phyloP scores from a whole-genome alignment of 75 land plant genomes.

The Pinus taeda region DNA sequence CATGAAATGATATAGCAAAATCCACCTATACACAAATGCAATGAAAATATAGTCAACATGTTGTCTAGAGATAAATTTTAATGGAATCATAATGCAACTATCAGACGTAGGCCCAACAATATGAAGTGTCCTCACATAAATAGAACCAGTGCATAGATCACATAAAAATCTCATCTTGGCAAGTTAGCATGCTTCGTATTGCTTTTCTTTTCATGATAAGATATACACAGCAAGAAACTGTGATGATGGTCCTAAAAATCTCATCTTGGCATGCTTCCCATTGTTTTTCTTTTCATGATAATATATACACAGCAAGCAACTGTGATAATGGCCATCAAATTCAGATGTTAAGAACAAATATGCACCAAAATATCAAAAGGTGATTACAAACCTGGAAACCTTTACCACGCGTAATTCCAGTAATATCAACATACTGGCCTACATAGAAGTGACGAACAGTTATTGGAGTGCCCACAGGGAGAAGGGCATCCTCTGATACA shows the following conservation, averaged over 20 bases:
- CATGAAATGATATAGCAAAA: too few species aligned
- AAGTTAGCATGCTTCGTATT: background rate
- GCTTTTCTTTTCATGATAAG: background rate
- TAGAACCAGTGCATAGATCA: background rate
- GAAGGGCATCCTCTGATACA: constrained; percentile 88
- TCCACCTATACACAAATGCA: too few species aligned
- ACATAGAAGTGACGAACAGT: constrained; percentile 92
- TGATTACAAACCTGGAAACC: constrained; percentile 83
- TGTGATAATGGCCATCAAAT: background rate
- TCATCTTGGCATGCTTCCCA: background rate
- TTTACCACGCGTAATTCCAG: constrained; percentile 85
- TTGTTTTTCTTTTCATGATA: background rate
- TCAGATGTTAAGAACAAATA: background rate
- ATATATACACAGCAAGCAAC: background rate
- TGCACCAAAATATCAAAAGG: background rate
- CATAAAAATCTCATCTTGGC: background rate
- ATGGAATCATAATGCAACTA: background rate
- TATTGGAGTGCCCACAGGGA: constrained; percentile 83
- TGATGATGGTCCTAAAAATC: too few species aligned
- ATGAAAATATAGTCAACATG: background rate
- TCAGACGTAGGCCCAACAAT: background rate
- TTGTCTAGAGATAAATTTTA: background rate
- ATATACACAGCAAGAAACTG: background rate
- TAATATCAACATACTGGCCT: constrained; percentile 90
- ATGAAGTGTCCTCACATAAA: background rate